Evolutionary conservation across 495 filamentous ascomycete species (phyloP).

Genomic region (Penicillium verhagenii): DNA sequence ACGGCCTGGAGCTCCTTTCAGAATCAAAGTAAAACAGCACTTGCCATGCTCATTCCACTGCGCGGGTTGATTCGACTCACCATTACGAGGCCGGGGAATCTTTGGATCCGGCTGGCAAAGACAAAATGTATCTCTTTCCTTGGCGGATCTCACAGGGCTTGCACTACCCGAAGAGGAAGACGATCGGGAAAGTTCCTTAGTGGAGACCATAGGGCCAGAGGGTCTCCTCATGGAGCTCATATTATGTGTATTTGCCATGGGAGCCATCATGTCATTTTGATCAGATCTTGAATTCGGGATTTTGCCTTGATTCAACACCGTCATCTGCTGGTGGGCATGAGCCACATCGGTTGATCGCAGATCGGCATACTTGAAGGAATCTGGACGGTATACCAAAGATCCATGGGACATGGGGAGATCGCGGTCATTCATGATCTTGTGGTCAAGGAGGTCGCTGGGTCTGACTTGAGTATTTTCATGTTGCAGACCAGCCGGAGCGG

Average conservation of each 20-base stretch:
- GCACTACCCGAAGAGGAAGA: conserved; percentile 34
- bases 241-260: not conserved
- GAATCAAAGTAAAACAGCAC: conserved; percentile 18
- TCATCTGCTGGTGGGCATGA: conserved; percentile 31
- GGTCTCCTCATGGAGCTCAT: conserved; percentile 4
- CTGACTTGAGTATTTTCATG: conserved; percentile 40
- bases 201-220: conserved; percentile 6
- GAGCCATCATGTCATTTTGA: conserved; percentile 2
- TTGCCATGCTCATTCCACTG: conserved; percentile 24
- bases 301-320: conserved; percentile 28
- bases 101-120: conserved; percentile 92
- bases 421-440: conserved; percentile 54
- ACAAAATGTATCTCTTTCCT: conserved; percentile 64
- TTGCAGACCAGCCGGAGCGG: conserved; percentile 46
- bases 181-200: conserved; percentile 18
- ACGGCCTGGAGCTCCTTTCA: not conserved
- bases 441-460: conserved; percentile 44
- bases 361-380: conserved; percentile 24
- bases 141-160: conserved; percentile 35
- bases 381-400: conserved; percentile 12
- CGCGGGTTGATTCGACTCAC: conserved; percentile 55
- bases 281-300: conserved; percentile 13
- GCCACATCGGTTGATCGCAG: conserved; percentile 17
- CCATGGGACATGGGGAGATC: conserved; percentile 21
- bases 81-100: conserved; percentile 91